A percentile compares a stretch with the other conserved stretches of the same genome.
These are phyloP conservation scores for Exidia glandulosa DNA, from an alignment of 768 basidiomycete species.

Conservation along the genomic window DNA sequence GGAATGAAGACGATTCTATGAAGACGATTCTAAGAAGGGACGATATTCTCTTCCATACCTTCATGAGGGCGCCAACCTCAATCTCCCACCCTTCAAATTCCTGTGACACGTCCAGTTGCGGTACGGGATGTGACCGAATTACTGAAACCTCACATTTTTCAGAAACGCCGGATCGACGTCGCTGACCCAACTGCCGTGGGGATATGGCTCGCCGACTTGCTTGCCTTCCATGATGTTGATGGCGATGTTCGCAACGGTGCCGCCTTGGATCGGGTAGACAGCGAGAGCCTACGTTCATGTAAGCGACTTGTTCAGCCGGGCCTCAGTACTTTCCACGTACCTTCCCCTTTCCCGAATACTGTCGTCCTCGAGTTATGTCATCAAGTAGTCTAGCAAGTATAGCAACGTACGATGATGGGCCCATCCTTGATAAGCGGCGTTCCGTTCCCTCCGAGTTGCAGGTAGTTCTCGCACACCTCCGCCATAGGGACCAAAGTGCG, in stretches of 20 bases:
- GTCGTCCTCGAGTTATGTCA: background rate
- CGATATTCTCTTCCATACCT: too few relatives aligned
- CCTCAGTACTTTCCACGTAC: background rate
- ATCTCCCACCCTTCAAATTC: slow-evolving; percentile 6
- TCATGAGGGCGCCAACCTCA: slow-evolving; percentile 8
- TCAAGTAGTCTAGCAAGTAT: background rate
- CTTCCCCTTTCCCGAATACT: background rate
- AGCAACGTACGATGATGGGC: background rate
- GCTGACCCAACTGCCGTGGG: background rate
- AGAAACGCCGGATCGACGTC: background rate
- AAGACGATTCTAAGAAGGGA: background rate
- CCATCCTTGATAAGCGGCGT: background rate
- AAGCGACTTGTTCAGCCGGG: background rate
- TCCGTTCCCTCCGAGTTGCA: background rate
- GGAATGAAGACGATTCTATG: background rate
- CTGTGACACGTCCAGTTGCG: background rate
- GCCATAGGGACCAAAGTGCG: slow-evolving; percentile 15
- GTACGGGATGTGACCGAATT: background rate
- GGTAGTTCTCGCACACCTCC: background rate
- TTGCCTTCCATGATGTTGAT: background rate
- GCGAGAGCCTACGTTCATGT: background rate
- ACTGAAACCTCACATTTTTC: background rate
- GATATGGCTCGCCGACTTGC: background rate
- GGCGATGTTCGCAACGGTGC: background rate
- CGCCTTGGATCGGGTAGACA: background rate